Evolutionary conservation across 2,329 filamentous ascomycete genomes (phyloP), one percentile per base, ranked within the genome.

Genomic region (Aspergillus amoenus): DNA sequence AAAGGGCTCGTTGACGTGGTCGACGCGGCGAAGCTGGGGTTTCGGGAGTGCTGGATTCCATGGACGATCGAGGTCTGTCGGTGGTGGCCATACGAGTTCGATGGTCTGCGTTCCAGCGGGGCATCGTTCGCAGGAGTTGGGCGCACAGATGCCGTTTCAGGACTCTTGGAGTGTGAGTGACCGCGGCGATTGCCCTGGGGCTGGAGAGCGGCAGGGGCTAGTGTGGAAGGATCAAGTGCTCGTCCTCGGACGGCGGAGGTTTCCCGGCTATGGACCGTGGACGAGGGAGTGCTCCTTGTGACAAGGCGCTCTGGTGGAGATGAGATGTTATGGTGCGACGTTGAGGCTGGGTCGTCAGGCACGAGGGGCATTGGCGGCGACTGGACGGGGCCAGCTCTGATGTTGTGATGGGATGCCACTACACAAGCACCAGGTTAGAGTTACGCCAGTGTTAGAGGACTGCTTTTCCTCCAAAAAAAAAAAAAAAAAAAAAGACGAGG

Each of bases 41-140:
- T 96, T 76, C 93, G 79, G 56, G 84, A 89, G 76, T 99, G 94
- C 73, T 96, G 93, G 65, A 96, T 75, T 54, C 94, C 93, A 85
- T 97, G 91, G 56, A 97, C 93, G 66, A 97, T 97, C 48, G 93
- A 97, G 0, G 93, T 96, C 78, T 99, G 92, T 55, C 94, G 88
- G 76, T 97, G 92, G 74, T 99, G 93, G 58, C 90, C 91, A 80
- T 97, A 88, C 15, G 81, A 82, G 58, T 75, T 76, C 6, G 75
- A 78, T 37, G 76, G 74, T 52, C 72, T 68, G 59, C 75, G 69
- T 66, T 79, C 76, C 57, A 77, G 63, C 55, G 65, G 66, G 45
- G 63, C 70, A 64, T 76, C 74, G 57, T 76, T 71, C 61, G 67
- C 70, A 61, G 67, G 59, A 40, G 64, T 67, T 32, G 74, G 70